A percentile compares a stretch with the other conserved stretches of the same genome.
Conservation (phyloP, 768 basidiomycete genomes). For the Lanmaoa pseudosensibilis region DNA sequence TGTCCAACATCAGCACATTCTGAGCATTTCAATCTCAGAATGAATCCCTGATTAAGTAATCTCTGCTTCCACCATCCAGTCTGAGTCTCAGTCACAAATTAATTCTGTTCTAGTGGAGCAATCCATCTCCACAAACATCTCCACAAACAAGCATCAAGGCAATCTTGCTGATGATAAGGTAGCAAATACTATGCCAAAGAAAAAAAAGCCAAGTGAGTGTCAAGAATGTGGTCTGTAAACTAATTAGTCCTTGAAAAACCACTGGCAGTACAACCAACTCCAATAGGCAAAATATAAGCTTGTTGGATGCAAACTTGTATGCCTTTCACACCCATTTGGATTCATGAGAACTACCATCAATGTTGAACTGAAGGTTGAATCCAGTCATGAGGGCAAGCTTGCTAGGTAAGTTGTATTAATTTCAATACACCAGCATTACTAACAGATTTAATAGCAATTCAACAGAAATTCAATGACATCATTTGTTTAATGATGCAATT, state of each 20-base stretch:
- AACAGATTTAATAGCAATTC: too few species aligned
- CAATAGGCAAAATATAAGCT: neutral
- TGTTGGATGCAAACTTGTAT: neutral
- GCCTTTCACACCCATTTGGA: neutral
- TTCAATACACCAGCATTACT: too few species aligned
- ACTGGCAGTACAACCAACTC: too few species aligned
- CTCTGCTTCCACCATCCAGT: too few species aligned
- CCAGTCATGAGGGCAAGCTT: neutral
- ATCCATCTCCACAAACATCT: too few species aligned
- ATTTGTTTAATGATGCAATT: neutral
- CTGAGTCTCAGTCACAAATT: too few species aligned
- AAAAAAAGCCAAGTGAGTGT: neutral
- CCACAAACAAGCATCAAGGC: neutral
- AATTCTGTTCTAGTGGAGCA: too few species aligned
- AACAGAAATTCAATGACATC: neutral
- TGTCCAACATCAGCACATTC: neutral
- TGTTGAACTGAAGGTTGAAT: neutral
- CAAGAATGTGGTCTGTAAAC: neutral
- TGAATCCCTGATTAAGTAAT: too few species aligned
- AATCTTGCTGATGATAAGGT: neutral
- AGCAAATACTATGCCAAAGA: too few species aligned
- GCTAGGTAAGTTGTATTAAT: too few species aligned
- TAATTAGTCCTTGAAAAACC: neutral
- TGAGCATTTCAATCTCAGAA: neutral
- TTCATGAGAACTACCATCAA: neutral